phyloP scores from a whole-genome alignment of 2,329 filamentous ascomycete species.

The Neoascochyta sp. region DNA sequence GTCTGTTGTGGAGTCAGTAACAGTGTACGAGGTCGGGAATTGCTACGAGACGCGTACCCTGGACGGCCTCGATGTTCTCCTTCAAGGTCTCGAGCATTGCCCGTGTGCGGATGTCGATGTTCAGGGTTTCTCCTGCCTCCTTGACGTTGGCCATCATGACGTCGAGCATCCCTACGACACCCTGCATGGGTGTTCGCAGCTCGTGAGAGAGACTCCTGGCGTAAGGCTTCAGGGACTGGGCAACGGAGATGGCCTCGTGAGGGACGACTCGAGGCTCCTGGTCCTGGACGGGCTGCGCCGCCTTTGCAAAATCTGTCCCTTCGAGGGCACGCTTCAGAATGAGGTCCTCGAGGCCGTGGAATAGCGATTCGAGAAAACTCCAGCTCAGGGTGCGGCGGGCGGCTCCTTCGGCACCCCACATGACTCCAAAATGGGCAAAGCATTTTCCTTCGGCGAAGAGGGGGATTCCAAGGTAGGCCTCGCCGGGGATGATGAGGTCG shows the following conservation, averaged over 20 bases:
- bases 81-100: slow-evolving; percentile 60
- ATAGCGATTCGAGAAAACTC: slow-evolving; percentile 63
- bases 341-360: slow-evolving; percentile 66
- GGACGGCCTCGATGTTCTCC: slow-evolving; percentile 67
- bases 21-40: neutral
- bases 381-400: slow-evolving; percentile 56
- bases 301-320: slow-evolving; percentile 45
- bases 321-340: slow-evolving; percentile 57
- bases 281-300: slow-evolving; percentile 17
- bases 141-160: slow-evolving; percentile 71
- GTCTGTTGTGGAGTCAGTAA: slow-evolving; percentile 44
- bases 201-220: slow-evolving; percentile 71
- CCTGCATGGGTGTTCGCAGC: slow-evolving; percentile 70
- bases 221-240: slow-evolving; percentile 66
- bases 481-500: slow-evolving; percentile 56
- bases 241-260: slow-evolving; percentile 54
- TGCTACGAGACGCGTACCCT: slow-evolving; percentile 51
- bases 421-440: slow-evolving; percentile 67
- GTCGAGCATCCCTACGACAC: slow-evolving; percentile 71
- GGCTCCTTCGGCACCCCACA: slow-evolving; percentile 65
- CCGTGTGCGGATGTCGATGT: slow-evolving; percentile 49
- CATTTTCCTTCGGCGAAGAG: slow-evolving; percentile 63
- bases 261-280: slow-evolving; percentile 48
- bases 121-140: slow-evolving; percentile 59
- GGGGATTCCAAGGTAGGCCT: slow-evolving; percentile 65